A percentile compares a stretch with the other conserved stretches of the same genome.
phyloP scores from a whole-genome alignment of 495 filamentous ascomycete species.

The Massariosphaeria phaeospora region DNA sequence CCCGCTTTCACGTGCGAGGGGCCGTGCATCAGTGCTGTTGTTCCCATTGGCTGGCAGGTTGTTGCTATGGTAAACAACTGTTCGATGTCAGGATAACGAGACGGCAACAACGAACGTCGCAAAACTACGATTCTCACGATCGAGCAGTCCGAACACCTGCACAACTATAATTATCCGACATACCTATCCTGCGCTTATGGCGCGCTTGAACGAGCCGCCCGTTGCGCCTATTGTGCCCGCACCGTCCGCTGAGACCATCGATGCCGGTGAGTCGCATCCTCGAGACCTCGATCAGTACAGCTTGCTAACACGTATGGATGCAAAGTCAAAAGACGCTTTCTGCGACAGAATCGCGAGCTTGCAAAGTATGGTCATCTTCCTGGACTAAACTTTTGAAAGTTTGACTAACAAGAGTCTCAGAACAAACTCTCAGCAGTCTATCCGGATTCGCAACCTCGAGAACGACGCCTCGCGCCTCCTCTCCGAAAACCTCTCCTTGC shows the following conservation, averaged over 20 bases:
- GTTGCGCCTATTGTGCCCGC: conserved; percentile 36
- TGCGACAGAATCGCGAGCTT: conserved; percentile 92
- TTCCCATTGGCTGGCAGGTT: too few species aligned
- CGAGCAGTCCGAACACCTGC: background rate
- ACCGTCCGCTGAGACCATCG: conserved; percentile 62
- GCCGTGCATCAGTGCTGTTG: too few species aligned
- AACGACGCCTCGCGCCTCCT: conserved; percentile 76
- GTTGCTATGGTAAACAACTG: conserved; percentile 19
- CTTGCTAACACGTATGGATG: background rate
- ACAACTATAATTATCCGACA: conserved; percentile 31
- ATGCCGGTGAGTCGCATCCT: conserved; percentile 60
- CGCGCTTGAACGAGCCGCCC: conserved; percentile 80
- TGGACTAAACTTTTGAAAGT: background rate
- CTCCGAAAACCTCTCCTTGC: conserved; percentile 79
- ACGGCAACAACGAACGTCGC: conserved; percentile 27
- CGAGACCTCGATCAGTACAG: background rate
- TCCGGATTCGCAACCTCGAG: conserved; percentile 83
- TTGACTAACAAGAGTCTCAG: conserved; percentile 36
- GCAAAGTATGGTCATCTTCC: conserved; percentile 48
- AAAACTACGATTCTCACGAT: conserved; percentile 2
- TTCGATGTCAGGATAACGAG: background rate
- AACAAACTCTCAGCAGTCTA: conserved; percentile 83
- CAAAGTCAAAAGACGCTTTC: conserved; percentile 75
- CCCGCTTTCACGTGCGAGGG: background rate
- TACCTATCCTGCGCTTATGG: conserved; percentile 55